phyloP scores from a whole-genome alignment of 1,284 basidiomycete species.

The Paramarasmius palmivorus region DNA sequence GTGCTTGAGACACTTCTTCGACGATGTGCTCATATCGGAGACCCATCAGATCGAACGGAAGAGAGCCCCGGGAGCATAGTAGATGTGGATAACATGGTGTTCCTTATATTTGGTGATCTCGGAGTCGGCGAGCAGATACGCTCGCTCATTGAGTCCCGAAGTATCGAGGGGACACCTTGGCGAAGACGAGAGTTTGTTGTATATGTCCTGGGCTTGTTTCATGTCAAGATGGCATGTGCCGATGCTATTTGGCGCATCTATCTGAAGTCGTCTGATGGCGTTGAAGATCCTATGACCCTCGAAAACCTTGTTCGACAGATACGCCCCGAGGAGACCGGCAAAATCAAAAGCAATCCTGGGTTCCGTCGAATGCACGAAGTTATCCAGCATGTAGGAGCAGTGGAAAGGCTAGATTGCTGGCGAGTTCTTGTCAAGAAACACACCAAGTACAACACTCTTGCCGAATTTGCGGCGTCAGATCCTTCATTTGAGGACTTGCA shows the following conservation, averaged over 20 bases:
- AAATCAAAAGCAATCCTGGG: conserved; percentile 13
- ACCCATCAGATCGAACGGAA: conserved; percentile 14
- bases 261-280: conserved; percentile 11
- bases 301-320: too few relatives aligned
- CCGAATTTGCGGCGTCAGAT: too few relatives aligned
- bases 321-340: conserved; percentile 16
- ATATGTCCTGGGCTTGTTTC: conserved; percentile 20
- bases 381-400: conserved; percentile 12
- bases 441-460: too few relatives aligned
- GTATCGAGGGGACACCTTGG: conserved; percentile 17
- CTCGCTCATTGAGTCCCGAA: too few relatives aligned
- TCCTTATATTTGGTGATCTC: conserved; percentile 26
- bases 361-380: conserved; percentile 20
- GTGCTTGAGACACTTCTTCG: conserved; percentile 24
- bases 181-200: conserved; percentile 23
- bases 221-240: conserved; percentile 19
- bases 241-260: conserved; percentile 16
- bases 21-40: conserved; percentile 26
- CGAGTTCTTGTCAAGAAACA: too few relatives aligned
- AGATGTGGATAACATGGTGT: conserved; percentile 14
- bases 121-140: conserved; percentile 25
- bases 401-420: conserved; percentile 6
- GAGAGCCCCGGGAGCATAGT: background rate
- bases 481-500: too few relatives aligned
- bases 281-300: conserved; percentile 10